These are phyloP conservation scores for Cutaneotrichosporon daszewskae DNA, from an alignment of 1,284 basidiomycete genomes.

Conservation along the genomic window DNA sequence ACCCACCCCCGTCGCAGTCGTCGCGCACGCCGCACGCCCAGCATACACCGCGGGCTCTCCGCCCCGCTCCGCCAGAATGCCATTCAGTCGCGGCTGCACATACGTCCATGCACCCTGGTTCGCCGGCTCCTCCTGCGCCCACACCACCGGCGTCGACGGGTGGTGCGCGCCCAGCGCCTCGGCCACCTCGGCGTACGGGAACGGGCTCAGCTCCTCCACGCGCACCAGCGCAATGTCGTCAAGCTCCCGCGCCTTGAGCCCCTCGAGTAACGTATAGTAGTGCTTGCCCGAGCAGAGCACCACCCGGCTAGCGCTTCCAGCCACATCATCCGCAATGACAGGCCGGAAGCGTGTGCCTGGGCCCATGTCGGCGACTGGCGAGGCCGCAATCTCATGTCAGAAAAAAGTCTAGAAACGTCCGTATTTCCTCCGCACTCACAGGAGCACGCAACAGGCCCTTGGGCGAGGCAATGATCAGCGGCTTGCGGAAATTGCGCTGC, in stretches of 20 bases:
- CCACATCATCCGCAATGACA: constrained; percentile 56
- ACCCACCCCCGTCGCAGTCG: constrained; percentile 73
- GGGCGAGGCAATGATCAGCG: constrained; percentile 72
- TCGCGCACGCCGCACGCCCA: constrained; percentile 64
- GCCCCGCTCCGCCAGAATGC: constrained; percentile 50
- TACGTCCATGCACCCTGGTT: constrained; percentile 77
- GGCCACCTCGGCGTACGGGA: constrained; percentile 62
- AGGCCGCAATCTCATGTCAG: constrained; percentile 62
- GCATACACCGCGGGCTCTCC: constrained; percentile 52
- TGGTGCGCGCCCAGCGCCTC: constrained; percentile 53
- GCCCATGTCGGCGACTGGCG: constrained; percentile 61
- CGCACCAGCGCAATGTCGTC: constrained; percentile 60
- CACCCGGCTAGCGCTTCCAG: constrained; percentile 27
- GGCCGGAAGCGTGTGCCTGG: constrained; percentile 63
- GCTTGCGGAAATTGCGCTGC: constrained; percentile 75
- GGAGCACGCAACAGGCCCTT: constrained; percentile 73
- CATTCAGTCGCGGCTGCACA: constrained; percentile 56
- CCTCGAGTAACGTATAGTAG: constrained; percentile 75
- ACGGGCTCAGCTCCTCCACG: constrained; percentile 77
- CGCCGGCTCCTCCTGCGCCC: constrained; percentile 78
- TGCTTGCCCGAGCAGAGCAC: constrained; percentile 66
- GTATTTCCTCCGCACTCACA: constrained; percentile 50
- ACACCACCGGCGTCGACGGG: constrained; percentile 51
- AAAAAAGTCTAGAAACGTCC: neutral
- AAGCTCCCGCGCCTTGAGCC: constrained; percentile 55